Conservation (phyloP, 345 rosid species). For the Corchorus olitorius region DNA sequence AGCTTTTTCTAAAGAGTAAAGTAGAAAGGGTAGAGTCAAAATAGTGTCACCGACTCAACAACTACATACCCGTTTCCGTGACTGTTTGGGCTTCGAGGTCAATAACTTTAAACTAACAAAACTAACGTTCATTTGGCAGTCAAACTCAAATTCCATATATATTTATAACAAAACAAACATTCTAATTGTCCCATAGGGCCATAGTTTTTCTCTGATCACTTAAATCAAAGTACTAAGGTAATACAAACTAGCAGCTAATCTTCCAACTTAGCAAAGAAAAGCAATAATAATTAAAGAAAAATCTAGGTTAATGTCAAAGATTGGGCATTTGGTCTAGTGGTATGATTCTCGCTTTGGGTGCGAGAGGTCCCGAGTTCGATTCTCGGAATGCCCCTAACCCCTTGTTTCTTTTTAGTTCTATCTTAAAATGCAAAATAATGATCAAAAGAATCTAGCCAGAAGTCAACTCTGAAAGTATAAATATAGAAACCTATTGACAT, state of each 20-base stretch:
- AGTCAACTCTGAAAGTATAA: not conserved
- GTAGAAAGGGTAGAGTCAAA: too few species aligned
- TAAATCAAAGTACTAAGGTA: too few species aligned
- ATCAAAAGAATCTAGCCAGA: not conserved
- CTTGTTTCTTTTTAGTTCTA: not conserved
- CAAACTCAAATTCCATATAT: too few species aligned
- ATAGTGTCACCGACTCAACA: too few species aligned
- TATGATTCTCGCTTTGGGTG: conserved; percentile 85
- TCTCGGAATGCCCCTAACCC: conserved; percentile 59
- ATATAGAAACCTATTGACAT: not conserved
- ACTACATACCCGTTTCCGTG: too few species aligned
- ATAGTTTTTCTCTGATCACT: too few species aligned
- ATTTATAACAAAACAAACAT: too few species aligned
- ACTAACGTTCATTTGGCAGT: too few species aligned
- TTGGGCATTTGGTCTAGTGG: conserved; percentile 84
- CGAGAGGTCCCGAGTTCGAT: conserved; percentile 89
- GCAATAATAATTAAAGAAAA: not conserved
- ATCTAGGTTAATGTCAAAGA: not conserved
- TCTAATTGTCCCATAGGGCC: too few species aligned
- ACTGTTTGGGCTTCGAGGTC: too few species aligned
- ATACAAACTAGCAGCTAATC: not conserved
- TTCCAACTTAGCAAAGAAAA: conserved; percentile 10
- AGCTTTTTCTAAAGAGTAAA: too few species aligned
- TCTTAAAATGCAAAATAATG: not conserved
- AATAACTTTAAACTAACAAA: too few species aligned